A percentile compares a stretch with the other conserved stretches of the same genome.
phyloP scores from a whole-genome alignment of 257 asterid species.

The Lycium barbarum region DNA sequence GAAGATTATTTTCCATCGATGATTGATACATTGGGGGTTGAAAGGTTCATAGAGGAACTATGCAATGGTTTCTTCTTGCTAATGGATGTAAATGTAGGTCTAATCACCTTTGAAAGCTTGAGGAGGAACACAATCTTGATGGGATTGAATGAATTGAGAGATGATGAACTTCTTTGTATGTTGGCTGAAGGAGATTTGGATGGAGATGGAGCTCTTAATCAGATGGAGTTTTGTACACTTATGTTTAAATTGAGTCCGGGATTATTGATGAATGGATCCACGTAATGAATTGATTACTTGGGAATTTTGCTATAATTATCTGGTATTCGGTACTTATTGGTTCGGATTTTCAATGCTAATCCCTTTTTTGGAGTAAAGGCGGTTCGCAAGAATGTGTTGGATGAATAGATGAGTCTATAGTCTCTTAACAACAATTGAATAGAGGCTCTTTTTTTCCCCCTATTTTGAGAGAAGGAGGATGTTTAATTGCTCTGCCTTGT shows the following conservation, averaged over 20 bases:
- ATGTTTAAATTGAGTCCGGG: slow-evolving; percentile 49
- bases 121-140: slow-evolving; percentile 42
- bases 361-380: too few species aligned
- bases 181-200: slow-evolving; percentile 49
- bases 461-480: not conserved
- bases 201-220: slow-evolving; percentile 54
- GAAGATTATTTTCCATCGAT: slow-evolving; percentile 48
- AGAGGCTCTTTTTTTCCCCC: not conserved
- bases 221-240: slow-evolving; percentile 49
- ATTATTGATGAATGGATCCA: not conserved
- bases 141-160: slow-evolving; percentile 43
- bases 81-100: slow-evolving; percentile 45
- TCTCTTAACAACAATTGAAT: too few species aligned
- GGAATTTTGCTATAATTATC: too few species aligned
- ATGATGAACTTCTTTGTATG: slow-evolving; percentile 47
- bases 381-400: too few species aligned
- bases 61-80: slow-evolving; percentile 41
- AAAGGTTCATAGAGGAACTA: slow-evolving; percentile 44
- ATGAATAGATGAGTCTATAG: too few species aligned
- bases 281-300: too few species aligned
- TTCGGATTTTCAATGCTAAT: not conserved
- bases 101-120: slow-evolving; percentile 51
- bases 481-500: not conserved
- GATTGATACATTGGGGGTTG: slow-evolving; percentile 42
- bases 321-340: too few species aligned